A percentile compares a stretch with the other conserved stretches of the same genome.
Evolutionary conservation across 306 rosid species (phyloP).

Genomic region (Vigna unguiculata): DNA sequence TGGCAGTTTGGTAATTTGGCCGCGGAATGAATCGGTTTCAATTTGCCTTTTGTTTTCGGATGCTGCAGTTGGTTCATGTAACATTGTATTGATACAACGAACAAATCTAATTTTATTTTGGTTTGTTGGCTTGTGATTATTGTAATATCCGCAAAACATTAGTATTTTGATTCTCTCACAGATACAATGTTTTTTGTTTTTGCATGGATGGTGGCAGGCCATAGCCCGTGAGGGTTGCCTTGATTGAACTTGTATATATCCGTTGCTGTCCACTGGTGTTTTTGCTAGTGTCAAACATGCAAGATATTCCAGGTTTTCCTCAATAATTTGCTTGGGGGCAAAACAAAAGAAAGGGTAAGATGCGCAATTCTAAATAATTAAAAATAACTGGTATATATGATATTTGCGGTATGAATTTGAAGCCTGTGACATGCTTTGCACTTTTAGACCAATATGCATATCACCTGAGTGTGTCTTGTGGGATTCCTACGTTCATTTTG

Average conservation of each 20-base stretch:
- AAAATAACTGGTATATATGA: background rate
- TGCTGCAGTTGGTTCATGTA: conserved; percentile 41
- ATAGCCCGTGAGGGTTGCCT: conserved; percentile 4
- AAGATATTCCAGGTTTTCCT: background rate
- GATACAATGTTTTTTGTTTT: background rate
- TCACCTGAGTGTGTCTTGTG: background rate
- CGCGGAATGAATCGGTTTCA: conserved; percentile 52
- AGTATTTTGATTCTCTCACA: conserved; percentile 30
- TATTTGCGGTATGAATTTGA: too few species aligned
- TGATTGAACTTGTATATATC: conserved; percentile 24
- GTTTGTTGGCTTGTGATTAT: conserved; percentile 44
- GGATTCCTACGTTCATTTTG: background rate
- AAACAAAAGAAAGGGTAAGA: background rate
- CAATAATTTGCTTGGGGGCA: background rate
- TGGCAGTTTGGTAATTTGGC: conserved; percentile 80
- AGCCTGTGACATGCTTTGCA: too few species aligned
- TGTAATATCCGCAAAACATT: conserved; percentile 24
- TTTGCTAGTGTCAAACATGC: background rate
- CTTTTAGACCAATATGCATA: background rate
- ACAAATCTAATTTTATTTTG: conserved; percentile 30
- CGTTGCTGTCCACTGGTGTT: background rate
- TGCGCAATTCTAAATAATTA: background rate
- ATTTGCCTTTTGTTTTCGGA: conserved; percentile 36
- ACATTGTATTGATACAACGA: conserved; percentile 42
- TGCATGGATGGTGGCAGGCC: background rate